Evolutionary conservation across 495 filamentous ascomycete species (phyloP).

Genomic region (Niebla homalea): DNA sequence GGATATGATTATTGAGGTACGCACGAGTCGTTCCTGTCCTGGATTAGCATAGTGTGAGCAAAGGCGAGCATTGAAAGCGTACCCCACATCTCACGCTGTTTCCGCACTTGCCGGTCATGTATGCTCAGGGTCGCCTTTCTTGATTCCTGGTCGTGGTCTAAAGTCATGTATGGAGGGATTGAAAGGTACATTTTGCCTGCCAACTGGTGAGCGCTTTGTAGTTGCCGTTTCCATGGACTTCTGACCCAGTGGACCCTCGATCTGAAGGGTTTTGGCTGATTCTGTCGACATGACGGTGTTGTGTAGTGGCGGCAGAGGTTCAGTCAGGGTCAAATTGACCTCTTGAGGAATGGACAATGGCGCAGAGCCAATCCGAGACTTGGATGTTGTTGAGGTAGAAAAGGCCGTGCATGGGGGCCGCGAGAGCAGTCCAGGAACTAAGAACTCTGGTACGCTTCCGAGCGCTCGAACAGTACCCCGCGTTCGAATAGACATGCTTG

Average conservation of each 20-base stretch:
- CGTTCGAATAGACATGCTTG: too few relatives aligned
- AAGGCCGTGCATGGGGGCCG: slow-evolving; percentile 45
- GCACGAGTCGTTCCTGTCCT: slow-evolving; percentile 68
- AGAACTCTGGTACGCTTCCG: slow-evolving; percentile 45
- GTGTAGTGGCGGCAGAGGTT: slow-evolving; percentile 38
- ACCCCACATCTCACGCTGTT: slow-evolving; percentile 98
- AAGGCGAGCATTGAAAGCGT: slow-evolving; percentile 22
- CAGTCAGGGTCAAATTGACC: slow-evolving; percentile 54
- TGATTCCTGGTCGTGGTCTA: slow-evolving; percentile 47
- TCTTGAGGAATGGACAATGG: slow-evolving; percentile 73
- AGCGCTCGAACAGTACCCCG: too few relatives aligned
- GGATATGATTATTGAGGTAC: slow-evolving; percentile 77
- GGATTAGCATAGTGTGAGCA: slow-evolving; percentile 4
- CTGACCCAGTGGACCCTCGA: slow-evolving; percentile 65
- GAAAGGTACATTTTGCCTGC: slow-evolving; percentile 56
- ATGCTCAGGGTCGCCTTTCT: slow-evolving; percentile 54
- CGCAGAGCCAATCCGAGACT: slow-evolving; percentile 73
- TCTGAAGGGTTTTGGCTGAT: slow-evolving; percentile 45
- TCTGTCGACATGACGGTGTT: slow-evolving; percentile 43
- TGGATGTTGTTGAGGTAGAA: slow-evolving; percentile 48
- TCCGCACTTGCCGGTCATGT: slow-evolving; percentile 43
- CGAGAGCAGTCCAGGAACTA: slow-evolving; percentile 57
- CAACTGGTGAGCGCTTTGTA: neutral
- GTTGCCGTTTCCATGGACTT: neutral
- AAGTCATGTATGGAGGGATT: slow-evolving; percentile 58